Base-by-base conservation (phyloP, 306 rosid species). In the Cucurbita ficifolia region DNA sequence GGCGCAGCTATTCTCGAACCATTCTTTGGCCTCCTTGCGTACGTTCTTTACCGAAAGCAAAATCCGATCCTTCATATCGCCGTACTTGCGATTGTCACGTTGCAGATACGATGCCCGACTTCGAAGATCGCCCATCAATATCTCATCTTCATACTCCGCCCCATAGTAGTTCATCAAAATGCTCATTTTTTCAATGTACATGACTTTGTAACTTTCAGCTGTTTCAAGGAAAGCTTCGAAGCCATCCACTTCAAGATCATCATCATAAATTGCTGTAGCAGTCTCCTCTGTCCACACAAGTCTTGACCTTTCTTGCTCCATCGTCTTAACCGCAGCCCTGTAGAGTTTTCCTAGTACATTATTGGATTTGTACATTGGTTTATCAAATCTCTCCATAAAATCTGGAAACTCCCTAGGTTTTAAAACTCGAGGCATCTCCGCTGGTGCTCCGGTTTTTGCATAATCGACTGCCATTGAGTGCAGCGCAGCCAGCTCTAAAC, bases 401-500 rank as follows among this genome's bases (percentile, higher is more conserved):
- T 94, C 96, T 0, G 98, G 98, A 76, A 82, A 90, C 59, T 78
- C 90, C 79, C 73, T 87, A 0, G 98, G 98, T 79, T 86, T 90
- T 70, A 94, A 73, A 45, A 73, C 65, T 79, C 86, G 81, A 6
- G 92, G 90, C 98, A 94, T 88, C 81, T 87, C 98, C 10, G 97
- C 98, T 22, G 98, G 97, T 16, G 96, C 94, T 24, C 98, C 98
- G 0, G 97, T 90, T 81, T 94, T 90, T 22, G 98, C 98, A 79
- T 88, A 94, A 83, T 94, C 98, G 39, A 94, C 98, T 18, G 98
- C 98, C 97, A 86, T 85, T 78, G 98, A 94, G 68, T 94, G 98
- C 57, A 94, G 87, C 73, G 81, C 65, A 42, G 98, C 96, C 80
- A 90, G 77, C 79, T 84, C 88, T 76, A 86, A 82, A 75, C 98